A percentile compares a stretch with the other conserved stretches of the same genome.
These are phyloP conservation scores for Albizia julibrissin DNA, from an alignment of 306 rosid genomes.

Conservation along the genomic window DNA sequence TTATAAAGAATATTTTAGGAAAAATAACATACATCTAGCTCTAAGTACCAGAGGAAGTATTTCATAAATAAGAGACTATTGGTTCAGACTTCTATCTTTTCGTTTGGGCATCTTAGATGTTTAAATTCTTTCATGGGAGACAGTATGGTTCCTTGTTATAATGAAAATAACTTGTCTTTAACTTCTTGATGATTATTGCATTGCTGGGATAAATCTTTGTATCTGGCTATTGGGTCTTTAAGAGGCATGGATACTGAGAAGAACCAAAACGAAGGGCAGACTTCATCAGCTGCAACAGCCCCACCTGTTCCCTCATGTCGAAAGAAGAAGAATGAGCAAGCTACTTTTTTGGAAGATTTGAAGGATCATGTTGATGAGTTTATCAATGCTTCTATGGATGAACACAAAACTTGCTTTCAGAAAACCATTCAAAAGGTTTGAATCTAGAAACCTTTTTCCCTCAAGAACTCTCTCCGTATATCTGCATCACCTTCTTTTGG, in stretches of 20 bases:
- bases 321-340: constrained; percentile 79
- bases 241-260: constrained; percentile 58
- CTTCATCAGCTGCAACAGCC: constrained; percentile 39
- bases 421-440: constrained; percentile 77
- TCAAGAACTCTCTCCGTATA: not conserved
- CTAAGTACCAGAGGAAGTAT: too few species aligned
- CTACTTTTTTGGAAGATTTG: constrained; percentile 74
- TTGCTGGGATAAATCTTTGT: not conserved
- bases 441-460: not conserved
- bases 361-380: constrained; percentile 94
- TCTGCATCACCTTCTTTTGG: not conserved
- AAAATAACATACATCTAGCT: too few species aligned
- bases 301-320: constrained; percentile 61
- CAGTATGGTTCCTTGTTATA: not conserved
- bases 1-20: too few species aligned
- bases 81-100: not conserved
- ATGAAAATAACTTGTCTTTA: not conserved
- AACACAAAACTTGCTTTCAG: constrained; percentile 82
- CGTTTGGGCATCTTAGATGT: not conserved
- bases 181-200: constrained; percentile 7
- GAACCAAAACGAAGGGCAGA: constrained; percentile 44
- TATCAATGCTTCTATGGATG: constrained; percentile 83
- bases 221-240: not conserved
- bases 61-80: not conserved
- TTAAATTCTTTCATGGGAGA: not conserved